A percentile compares a stretch with the other conserved stretches of the same genome.
These are phyloP conservation scores for Rhizopus microsporus DNA, from an alignment of 371 early-diverging fungal species.

Conservation along the genomic window DNA sequence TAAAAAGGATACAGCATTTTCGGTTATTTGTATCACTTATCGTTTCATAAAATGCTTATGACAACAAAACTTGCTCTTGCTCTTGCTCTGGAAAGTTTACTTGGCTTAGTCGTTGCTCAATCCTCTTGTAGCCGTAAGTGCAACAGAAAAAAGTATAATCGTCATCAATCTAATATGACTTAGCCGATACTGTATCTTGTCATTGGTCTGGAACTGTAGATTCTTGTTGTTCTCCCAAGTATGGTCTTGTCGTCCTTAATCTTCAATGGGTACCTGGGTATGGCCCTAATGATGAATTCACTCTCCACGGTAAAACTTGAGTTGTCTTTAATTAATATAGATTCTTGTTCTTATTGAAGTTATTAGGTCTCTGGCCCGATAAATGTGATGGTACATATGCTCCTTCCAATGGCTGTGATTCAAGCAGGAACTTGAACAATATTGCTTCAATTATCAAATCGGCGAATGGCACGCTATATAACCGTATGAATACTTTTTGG, in stretches of 20 bases:
- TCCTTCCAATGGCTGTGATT: conserved; percentile 69
- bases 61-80: too few species aligned
- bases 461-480: conserved; percentile 41
- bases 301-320: conserved; percentile 36
- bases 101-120: too few species aligned
- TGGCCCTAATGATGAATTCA: conserved; percentile 54
- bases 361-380: conserved; percentile 78
- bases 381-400: conserved; percentile 63
- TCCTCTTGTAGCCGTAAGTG: too few species aligned
- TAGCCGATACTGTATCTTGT: conserved; percentile 37
- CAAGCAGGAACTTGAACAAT: conserved; percentile 51
- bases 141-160: too few species aligned
- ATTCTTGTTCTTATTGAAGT: conserved; percentile 22
- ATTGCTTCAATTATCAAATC: conserved; percentile 46
- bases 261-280: conserved; percentile 49
- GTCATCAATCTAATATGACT: too few species aligned
- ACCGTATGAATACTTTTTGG: conserved; percentile 73
- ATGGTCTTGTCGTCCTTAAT: conserved; percentile 66
- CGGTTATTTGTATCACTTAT: too few species aligned
- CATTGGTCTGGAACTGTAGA: conserved; percentile 43
- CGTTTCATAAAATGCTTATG: too few species aligned
- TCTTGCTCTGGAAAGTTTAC: too few species aligned
- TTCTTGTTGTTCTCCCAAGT: conserved; percentile 70
- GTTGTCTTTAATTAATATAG: neutral
- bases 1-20: too few species aligned